These are phyloP conservation scores for Uncinocarpus reesii DNA, from an alignment of 2,329 filamentous ascomycete species.

Conservation along the genomic window DNA sequence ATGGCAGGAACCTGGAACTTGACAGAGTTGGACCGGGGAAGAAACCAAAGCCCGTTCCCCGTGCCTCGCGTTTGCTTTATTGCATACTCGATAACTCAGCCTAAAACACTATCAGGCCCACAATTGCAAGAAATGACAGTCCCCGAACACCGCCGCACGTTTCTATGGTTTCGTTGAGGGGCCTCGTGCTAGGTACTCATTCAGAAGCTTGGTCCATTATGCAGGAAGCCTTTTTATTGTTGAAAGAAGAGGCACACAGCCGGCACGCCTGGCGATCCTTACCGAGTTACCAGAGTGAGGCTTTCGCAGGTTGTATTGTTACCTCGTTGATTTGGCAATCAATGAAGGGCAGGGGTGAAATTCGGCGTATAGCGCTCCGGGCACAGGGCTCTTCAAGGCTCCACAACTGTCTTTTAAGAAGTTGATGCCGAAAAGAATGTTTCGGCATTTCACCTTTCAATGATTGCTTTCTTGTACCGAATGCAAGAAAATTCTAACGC, in stretches of 20 bases:
- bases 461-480: not conserved
- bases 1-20: not conserved
- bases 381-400: not conserved
- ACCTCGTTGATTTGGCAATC: not conserved
- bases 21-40: not conserved
- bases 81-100: not conserved
- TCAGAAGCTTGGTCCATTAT: not conserved
- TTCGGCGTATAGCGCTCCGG: not conserved
- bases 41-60: not conserved
- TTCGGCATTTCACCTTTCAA: not conserved
- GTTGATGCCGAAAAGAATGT: not conserved
- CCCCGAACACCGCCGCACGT: not conserved
- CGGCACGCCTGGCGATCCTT: not conserved
- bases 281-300: conserved; percentile 10
- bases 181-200: no score
- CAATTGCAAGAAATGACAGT: not conserved
- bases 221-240: not conserved
- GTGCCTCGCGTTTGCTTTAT: not conserved
- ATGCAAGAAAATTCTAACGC: not conserved
- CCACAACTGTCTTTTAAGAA: no score
- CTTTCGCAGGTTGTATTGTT: not conserved
- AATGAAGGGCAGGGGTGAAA: not conserved
- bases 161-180: no score
- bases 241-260: not conserved
- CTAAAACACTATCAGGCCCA: not conserved